Evolutionary conservation across 2,329 filamentous ascomycete genomes (phyloP).

Genomic region (Colletotrichum siamense): DNA sequence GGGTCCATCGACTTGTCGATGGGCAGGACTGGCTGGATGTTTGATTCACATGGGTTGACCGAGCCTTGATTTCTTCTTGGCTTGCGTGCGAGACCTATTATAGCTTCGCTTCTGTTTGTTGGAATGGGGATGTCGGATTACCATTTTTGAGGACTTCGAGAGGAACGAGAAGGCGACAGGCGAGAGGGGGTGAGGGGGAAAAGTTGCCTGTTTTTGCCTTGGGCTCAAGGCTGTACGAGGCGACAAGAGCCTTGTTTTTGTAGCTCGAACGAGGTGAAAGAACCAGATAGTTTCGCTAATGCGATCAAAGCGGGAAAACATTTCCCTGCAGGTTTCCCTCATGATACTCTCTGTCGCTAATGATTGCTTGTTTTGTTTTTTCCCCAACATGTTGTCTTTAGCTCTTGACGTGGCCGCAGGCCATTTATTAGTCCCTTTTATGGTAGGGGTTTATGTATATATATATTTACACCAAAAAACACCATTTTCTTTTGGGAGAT

Average conservation of each 20-base stretch:
- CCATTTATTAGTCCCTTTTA: slow-evolving; percentile 3
- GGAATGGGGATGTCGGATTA: slow-evolving; percentile 8
- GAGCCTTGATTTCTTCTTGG: slow-evolving; percentile 6
- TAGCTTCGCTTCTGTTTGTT: slow-evolving; percentile 17
- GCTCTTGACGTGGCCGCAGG: not conserved
- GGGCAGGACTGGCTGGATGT: slow-evolving; percentile 2
- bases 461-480: not conserved
- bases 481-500: not conserved
- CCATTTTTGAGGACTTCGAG: slow-evolving; percentile 6
- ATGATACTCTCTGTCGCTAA: not conserved
- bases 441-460: not conserved
- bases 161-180: not conserved
- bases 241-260: not conserved
- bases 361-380: not conserved
- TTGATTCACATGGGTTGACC: slow-evolving; percentile 3
- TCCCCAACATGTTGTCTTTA: not conserved
- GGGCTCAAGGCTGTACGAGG: not conserved
- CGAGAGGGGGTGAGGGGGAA: not conserved
- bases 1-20: slow-evolving; percentile 1
- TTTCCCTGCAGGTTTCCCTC: slow-evolving; percentile 3
- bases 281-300: not conserved
- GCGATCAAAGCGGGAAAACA: not conserved
- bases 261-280: not conserved
- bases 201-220: not conserved
- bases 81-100: slow-evolving; percentile 13